Evolutionary conservation across 768 basidiomycete species (phyloP).

Genomic region (Lentinula raphanica): DNA sequence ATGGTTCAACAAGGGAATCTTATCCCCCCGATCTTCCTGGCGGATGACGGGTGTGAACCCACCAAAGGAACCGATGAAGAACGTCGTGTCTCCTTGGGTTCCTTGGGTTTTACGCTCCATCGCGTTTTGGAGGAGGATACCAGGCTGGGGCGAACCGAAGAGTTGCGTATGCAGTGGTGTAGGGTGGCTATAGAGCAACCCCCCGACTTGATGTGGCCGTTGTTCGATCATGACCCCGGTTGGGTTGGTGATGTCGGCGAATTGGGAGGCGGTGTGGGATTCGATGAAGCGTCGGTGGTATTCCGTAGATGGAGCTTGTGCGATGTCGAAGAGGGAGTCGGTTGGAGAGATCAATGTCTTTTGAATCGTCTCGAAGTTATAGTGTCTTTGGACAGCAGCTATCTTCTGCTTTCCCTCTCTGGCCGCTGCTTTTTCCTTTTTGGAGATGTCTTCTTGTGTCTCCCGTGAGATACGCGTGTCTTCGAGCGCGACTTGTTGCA

Average conservation of each 20-base stretch:
- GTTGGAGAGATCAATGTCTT: background rate
- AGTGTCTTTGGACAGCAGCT: background rate
- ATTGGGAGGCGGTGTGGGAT: constrained; percentile 13
- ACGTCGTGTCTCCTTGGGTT: constrained; percentile 7
- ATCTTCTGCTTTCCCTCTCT: background rate
- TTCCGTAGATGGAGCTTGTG: constrained; percentile 14
- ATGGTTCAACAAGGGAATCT: constrained; percentile 1
- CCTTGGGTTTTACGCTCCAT: background rate
- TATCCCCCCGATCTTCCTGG: background rate
- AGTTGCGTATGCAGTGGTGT: constrained; percentile 50
- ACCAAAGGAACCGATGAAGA: constrained; percentile 37
- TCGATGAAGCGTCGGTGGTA: constrained; percentile 36
- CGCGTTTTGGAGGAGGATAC: constrained; percentile 44
- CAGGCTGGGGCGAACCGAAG: constrained; percentile 49
- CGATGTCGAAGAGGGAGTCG: constrained; percentile 18
- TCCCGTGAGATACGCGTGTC: constrained; percentile 6
- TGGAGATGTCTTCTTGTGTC: background rate
- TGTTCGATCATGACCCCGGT: constrained; percentile 43
- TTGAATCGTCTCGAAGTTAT: constrained; percentile 6
- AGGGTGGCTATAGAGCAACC: constrained; percentile 53
- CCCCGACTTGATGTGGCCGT: constrained; percentile 60
- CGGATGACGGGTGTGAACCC: constrained; percentile 28
- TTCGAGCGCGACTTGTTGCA: constrained; percentile 23
- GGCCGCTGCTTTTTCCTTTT: background rate
- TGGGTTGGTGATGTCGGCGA: constrained; percentile 11